Percentiles rank a stretch among this genome's conserved stretches.
These are phyloP conservation scores for Kandelia obovata DNA, from an alignment of 345 rosid genomes.

Conservation along the genomic window DNA sequence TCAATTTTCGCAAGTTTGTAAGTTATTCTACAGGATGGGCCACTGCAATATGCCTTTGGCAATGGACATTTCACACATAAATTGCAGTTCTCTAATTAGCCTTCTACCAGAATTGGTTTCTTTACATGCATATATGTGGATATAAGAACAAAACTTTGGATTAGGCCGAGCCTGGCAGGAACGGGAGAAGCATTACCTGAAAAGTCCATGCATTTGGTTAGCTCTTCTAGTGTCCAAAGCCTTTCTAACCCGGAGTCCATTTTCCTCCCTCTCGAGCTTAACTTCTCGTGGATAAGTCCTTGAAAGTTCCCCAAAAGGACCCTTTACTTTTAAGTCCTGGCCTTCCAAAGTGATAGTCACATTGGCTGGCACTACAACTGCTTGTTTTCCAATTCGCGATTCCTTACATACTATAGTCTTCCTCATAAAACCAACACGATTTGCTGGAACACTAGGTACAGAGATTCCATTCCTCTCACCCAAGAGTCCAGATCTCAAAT, in stretches of 20 bases:
- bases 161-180: not conserved
- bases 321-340: slow-evolving; percentile 70
- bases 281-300: slow-evolving; percentile 76
- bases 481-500: slow-evolving; percentile 57
- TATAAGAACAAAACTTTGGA: not conserved
- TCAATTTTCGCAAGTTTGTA: too few species aligned
- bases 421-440: slow-evolving; percentile 39
- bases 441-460: slow-evolving; percentile 34
- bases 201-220: slow-evolving; percentile 96
- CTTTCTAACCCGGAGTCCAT: slow-evolving; percentile 66
- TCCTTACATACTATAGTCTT: slow-evolving; percentile 78
- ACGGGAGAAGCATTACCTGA: slow-evolving; percentile 54
- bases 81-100: not conserved
- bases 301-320: slow-evolving; percentile 85
- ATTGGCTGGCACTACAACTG: slow-evolving; percentile 65
- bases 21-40: too few species aligned
- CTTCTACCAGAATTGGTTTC: not conserved
- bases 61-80: not conserved
- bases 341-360: slow-evolving; percentile 69
- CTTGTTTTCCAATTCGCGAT: slow-evolving; percentile 91
- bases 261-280: slow-evolving; percentile 59
- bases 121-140: not conserved
- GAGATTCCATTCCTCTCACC: slow-evolving; percentile 54
- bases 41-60: not conserved
- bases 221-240: slow-evolving; percentile 83